Percentiles rank a stretch among this genome's conserved stretches.
These are phyloP conservation scores for Helotiales sp. DNA, from an alignment of 2,329 filamentous ascomycete species.

Conservation along the genomic window DNA sequence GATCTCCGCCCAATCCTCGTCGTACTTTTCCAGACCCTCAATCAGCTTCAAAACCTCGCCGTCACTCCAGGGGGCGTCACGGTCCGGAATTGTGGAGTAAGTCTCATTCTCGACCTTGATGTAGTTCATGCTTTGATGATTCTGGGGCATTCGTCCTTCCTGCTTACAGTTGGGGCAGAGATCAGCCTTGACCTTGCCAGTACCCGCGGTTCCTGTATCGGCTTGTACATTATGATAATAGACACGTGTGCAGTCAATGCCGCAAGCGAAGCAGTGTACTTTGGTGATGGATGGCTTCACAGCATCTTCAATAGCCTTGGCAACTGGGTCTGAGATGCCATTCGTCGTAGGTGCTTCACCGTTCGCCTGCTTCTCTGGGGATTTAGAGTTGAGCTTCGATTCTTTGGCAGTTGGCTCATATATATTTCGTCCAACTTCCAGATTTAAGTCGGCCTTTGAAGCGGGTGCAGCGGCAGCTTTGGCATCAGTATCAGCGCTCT, in stretches of 20 bases:
- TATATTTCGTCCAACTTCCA: constrained; percentile 93
- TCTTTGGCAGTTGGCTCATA: constrained; percentile 92
- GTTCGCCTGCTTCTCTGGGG: constrained; percentile 72
- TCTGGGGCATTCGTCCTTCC: constrained; percentile 80
- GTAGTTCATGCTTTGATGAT: constrained; percentile 80
- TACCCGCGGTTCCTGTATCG: constrained; percentile 45
- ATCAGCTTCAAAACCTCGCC: constrained; percentile 86
- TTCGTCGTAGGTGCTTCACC: constrained; percentile 74
- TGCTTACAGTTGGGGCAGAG: constrained; percentile 90
- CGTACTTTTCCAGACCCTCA: constrained; percentile 89
- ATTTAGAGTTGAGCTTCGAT: constrained; percentile 61
- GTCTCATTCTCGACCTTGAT: constrained; percentile 87
- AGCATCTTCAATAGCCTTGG: constrained; percentile 57
- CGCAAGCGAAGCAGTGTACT: constrained; percentile 88
- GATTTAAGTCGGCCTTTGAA: constrained; percentile 80
- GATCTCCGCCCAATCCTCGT: constrained; percentile 95
- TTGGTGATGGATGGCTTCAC: constrained; percentile 70
- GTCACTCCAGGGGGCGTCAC: constrained; percentile 89
- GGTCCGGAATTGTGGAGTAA: constrained; percentile 78
- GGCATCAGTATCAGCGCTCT: constrained; percentile 50
- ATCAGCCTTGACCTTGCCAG: constrained; percentile 72
- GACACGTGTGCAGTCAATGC: constrained; percentile 81
- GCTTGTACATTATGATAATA: constrained; percentile 72
- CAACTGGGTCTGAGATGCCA: constrained; percentile 55
- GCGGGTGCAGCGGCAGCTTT: constrained; percentile 69